These are phyloP conservation scores for Neoboletus magnificus DNA, from an alignment of 768 basidiomycete genomes.

Conservation along the genomic window DNA sequence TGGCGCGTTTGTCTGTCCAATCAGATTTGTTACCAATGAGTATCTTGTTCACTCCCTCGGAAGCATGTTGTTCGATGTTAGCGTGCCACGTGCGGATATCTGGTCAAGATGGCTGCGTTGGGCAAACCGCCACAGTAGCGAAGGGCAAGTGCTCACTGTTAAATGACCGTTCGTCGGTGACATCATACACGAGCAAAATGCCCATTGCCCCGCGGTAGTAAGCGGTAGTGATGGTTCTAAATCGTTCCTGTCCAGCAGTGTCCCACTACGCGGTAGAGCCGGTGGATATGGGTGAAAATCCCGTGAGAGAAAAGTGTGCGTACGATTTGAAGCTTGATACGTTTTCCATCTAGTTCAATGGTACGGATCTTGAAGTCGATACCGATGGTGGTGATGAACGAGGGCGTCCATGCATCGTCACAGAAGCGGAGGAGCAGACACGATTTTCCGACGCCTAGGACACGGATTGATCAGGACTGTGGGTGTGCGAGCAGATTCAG, in stretches of 20 bases:
- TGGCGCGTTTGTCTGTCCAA: conserved; percentile 93
- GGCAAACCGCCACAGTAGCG: conserved; percentile 11
- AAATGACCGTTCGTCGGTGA: conserved; percentile 92
- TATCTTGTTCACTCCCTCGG: conserved; percentile 98
- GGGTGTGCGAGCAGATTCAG: not conserved
- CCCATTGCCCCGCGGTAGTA: conserved; percentile 99
- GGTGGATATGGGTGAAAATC: not conserved
- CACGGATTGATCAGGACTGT: conserved; percentile 11
- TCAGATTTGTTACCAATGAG: conserved; percentile 99
- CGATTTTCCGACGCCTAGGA: conserved; percentile 89
- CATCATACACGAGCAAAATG: conserved; percentile 97
- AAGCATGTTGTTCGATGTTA: conserved; percentile 98
- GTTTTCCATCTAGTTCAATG: conserved; percentile 96
- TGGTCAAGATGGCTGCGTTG: conserved; percentile 30
- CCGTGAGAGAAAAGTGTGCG: conserved; percentile 28
- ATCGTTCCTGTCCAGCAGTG: conserved; percentile 98
- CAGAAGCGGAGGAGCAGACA: conserved; percentile 95
- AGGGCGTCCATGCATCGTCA: conserved; percentile 99
- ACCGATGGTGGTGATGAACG: conserved; percentile 98
- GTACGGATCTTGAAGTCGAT: conserved; percentile 99
- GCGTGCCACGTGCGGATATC: conserved; percentile 98
- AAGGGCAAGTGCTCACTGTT: conserved; percentile 67
- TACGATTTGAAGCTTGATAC: conserved; percentile 98
- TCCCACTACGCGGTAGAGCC: conserved; percentile 70
- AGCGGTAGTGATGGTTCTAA: conserved; percentile 96